A percentile compares a stretch with the other conserved stretches of the same genome.
Conservation (phyloP, 768 basidiomycete species). For the Lactarius hatsudake region DNA sequence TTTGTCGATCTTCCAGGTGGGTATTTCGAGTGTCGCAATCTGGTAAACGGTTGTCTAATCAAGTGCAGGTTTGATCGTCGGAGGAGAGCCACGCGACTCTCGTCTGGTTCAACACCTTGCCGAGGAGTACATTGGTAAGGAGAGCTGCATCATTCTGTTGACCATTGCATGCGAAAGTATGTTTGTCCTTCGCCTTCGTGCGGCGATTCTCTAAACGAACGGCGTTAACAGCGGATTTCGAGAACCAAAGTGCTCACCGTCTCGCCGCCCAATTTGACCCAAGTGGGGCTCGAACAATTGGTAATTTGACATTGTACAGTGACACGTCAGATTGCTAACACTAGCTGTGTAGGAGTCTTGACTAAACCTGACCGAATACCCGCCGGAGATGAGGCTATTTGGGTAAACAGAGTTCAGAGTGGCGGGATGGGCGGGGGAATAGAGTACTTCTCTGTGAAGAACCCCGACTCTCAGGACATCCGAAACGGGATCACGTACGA, state of each 20-base stretch:
- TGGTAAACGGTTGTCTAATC: neutral
- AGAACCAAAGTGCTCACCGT: slow-evolving; percentile 74
- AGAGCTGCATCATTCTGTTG: slow-evolving; percentile 60
- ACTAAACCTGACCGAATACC: slow-evolving; percentile 23
- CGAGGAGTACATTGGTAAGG: slow-evolving; percentile 54
- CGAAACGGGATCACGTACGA: slow-evolving; percentile 23
- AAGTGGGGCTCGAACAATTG: slow-evolving; percentile 64
- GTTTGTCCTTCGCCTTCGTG: slow-evolving; percentile 23
- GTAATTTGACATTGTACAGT: slow-evolving; percentile 37
- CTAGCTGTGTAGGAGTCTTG: slow-evolving; percentile 10
- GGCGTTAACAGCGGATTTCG: slow-evolving; percentile 59
- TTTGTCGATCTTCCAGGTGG: slow-evolving; percentile 43
- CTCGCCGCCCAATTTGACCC: slow-evolving; percentile 61
- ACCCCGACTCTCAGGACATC: slow-evolving; percentile 23
- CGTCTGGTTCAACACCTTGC: slow-evolving; percentile 59
- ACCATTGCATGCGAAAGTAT: slow-evolving; percentile 64
- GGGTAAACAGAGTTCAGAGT: slow-evolving; percentile 16
- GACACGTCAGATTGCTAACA: neutral
- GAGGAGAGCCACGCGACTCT: slow-evolving; percentile 55
- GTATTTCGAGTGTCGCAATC: neutral
- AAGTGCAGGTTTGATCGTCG: slow-evolving; percentile 52
- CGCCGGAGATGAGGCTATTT: slow-evolving; percentile 17
- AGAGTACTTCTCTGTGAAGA: slow-evolving; percentile 26
- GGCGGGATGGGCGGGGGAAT: neutral
- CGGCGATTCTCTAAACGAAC: neutral